Evolutionary conservation across 768 basidiomycete genomes (phyloP).

Genomic region (Guyanaporus albipodus): DNA sequence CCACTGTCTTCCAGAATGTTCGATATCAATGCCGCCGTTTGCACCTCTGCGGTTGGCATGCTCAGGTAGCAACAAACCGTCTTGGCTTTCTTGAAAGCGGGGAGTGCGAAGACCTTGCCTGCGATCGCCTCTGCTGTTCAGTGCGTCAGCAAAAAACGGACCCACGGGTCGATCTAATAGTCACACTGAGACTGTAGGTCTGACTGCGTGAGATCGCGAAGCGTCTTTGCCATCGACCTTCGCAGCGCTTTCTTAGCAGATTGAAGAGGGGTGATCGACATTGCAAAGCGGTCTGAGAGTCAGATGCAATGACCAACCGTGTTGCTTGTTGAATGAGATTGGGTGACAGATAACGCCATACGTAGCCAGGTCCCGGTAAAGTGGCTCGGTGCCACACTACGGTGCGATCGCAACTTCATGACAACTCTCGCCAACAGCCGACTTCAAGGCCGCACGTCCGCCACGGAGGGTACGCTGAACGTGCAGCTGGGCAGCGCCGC

Average conservation of each 20-base stretch:
- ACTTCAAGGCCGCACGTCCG: no score
- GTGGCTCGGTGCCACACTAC: no score
- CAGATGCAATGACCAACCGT: neutral
- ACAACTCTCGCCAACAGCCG: no score
- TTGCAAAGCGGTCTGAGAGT: conserved; percentile 5
- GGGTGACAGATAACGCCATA: neutral
- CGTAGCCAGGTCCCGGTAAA: neutral
- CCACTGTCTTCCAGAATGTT: conserved; percentile 51
- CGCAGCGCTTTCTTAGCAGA: conserved; percentile 54
- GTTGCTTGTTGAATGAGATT: neutral
- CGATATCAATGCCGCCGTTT: conserved; percentile 50
- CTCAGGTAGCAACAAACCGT: conserved; percentile 73
- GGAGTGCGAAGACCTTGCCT: conserved; percentile 43
- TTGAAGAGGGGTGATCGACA: conserved; percentile 30
- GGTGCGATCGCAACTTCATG: no score
- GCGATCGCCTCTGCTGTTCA: conserved; percentile 36
- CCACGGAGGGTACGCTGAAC: conserved; percentile 24
- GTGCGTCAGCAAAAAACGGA: conserved; percentile 2
- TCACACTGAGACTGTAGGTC: conserved; percentile 62
- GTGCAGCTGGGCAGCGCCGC: no score
- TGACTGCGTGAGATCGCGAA: conserved; percentile 41
- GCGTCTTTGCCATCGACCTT: conserved; percentile 41
- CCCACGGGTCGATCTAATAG: neutral
- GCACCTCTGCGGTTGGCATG: conserved; percentile 70
- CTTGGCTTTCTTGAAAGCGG: conserved; percentile 47